Evolutionary conservation across 768 basidiomycete genomes (phyloP).

Genomic region (Pleurotus salmoneostramineus): DNA sequence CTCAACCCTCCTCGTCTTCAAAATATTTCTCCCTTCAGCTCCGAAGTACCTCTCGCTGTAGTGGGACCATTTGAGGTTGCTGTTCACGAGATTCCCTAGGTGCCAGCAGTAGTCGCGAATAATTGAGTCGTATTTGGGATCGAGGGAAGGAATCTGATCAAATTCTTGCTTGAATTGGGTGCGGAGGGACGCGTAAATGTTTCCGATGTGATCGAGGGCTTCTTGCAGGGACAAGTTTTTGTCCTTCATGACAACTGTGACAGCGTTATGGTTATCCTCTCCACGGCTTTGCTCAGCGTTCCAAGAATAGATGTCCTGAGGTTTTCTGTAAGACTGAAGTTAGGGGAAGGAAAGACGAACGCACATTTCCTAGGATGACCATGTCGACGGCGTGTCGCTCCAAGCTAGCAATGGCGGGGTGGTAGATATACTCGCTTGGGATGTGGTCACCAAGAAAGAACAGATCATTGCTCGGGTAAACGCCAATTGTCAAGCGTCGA

Average conservation of each 20-base stretch:
- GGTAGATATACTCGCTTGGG: constrained; percentile 35
- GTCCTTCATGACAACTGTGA: constrained; percentile 49
- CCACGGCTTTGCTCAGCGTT: constrained; percentile 24
- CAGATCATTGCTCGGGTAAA: constrained; percentile 33
- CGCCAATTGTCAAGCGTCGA: constrained; percentile 36
- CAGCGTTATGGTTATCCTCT: constrained; percentile 36
- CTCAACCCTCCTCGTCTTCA: constrained; percentile 9
- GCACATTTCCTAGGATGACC: constrained; percentile 29
- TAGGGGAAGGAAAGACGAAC: not conserved
- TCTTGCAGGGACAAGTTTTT: constrained; percentile 30
- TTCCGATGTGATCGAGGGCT: constrained; percentile 34
- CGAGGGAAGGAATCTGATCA: constrained; percentile 35
- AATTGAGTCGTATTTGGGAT: constrained; percentile 34
- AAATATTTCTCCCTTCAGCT: constrained; percentile 24
- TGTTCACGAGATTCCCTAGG: constrained; percentile 48
- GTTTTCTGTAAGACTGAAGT: not conserved
- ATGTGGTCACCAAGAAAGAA: constrained; percentile 32
- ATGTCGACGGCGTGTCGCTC: constrained; percentile 24
- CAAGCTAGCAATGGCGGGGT: constrained; percentile 32
- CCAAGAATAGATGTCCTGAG: constrained; percentile 18
- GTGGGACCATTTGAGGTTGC: constrained; percentile 48
- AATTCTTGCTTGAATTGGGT: constrained; percentile 32
- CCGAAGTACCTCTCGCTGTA: constrained; percentile 38
- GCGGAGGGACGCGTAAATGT: constrained; percentile 29
- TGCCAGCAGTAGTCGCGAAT: constrained; percentile 41